Evolutionary conservation across 2,329 filamentous ascomycete species (phyloP).

Genomic region (Apiospora phragmitis): DNA sequence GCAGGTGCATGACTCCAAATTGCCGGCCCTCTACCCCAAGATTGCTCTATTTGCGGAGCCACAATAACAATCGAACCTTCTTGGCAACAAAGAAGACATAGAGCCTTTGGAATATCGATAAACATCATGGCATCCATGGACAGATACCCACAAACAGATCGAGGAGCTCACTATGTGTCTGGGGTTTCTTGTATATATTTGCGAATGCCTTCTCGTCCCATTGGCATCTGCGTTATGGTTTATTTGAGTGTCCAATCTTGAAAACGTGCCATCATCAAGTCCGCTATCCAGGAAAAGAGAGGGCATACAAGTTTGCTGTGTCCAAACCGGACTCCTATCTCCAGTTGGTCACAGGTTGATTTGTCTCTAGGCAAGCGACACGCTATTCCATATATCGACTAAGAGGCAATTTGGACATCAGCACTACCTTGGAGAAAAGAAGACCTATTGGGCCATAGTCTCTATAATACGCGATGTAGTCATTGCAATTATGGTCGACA

Average conservation of each 20-base stretch:
- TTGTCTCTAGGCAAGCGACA: not conserved
- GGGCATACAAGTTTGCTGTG: not conserved
- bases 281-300: not conserved
- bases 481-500: too few species aligned
- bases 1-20: not conserved
- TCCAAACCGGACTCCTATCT: not conserved
- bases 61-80: not conserved
- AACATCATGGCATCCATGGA: not conserved
- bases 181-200: not conserved
- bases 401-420: not conserved
- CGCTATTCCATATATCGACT: not conserved
- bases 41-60: too few species aligned
- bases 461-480: not conserved
- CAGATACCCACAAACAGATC: not conserved
- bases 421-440: not conserved
- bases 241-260: not conserved
- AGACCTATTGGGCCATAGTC: not conserved
- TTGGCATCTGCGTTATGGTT: not conserved
- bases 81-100: not conserved
- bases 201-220: not conserved
- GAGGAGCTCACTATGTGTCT: not conserved
- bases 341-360: not conserved
- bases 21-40: too few species aligned
- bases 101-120: not conserved
- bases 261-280: not conserved